Conservation (phyloP, 345 rosid genomes). For the Eucalyptus cloeziana region DNA sequence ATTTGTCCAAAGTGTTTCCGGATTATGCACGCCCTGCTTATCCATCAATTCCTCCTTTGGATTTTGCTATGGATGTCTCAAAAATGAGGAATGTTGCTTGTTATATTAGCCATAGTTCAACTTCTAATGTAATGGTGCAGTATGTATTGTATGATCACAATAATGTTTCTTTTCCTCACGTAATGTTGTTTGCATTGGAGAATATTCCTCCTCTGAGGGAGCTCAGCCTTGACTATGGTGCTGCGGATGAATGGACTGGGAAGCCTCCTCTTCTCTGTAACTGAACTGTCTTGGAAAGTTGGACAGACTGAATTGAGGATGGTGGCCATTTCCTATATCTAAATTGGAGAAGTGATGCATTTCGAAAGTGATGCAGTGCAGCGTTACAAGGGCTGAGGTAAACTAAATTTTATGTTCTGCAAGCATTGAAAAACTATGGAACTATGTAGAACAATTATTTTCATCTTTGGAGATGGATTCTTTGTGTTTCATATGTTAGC, state of each 20-base stretch:
- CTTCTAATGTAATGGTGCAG: constrained; percentile 88
- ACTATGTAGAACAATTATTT: not conserved
- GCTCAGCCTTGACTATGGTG: constrained; percentile 93
- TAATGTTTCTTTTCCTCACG: constrained; percentile 75
- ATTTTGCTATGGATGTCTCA: constrained; percentile 91
- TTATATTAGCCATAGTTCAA: constrained; percentile 78
- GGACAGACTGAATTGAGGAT: not conserved
- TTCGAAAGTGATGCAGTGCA: not conserved
- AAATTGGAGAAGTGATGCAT: not conserved
- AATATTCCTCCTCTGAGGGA: constrained; percentile 86
- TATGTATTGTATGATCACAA: constrained; percentile 80
- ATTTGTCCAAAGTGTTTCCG: constrained; percentile 57
- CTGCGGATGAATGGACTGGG: constrained; percentile 46
- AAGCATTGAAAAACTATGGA: not conserved
- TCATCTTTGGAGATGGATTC: not conserved
- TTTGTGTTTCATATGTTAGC: not conserved
- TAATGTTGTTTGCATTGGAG: constrained; percentile 92
- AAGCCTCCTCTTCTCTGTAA: constrained; percentile 46
- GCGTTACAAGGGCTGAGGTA: not conserved
- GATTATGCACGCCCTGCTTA: constrained; percentile 45
- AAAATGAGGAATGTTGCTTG: constrained; percentile 91
- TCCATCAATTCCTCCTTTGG: constrained; percentile 79
- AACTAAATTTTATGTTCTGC: not conserved
- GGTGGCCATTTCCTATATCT: not conserved
- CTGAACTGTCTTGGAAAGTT: not conserved